Evolutionary conservation across 768 basidiomycete species (phyloP), one percentile per base, ranked within the genome.

Genomic region (Amanita rubescens): DNA sequence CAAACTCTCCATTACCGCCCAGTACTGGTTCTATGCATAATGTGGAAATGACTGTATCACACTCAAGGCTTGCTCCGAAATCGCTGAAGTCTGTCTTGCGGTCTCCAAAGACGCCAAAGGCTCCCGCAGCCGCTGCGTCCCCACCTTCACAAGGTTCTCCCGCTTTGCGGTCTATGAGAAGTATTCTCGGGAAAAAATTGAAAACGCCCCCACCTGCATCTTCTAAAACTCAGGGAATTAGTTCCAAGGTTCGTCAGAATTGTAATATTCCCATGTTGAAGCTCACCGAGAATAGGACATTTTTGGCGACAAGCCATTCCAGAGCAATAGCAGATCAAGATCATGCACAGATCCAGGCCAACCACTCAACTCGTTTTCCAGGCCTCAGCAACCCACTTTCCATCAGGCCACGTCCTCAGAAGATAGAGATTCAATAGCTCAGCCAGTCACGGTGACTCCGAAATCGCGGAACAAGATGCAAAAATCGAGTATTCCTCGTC

Each of bases 41-140:
- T 49, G 56, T 59, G 22, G 64, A 62, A 37, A 51, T 58, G 20
- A 43, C 66, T 22, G 62, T 68, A 1, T 64, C 69, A 27, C 65
- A 62, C 44, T 58, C 65, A 4, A 77, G 71, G 54, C 59, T 56
- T 14, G 65, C 67, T 27, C 44, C 59, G 6, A 74, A 69, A 59
- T 59, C 65, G 0, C 61, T 75, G 14, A 76, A 75, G 56, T 71
- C 72, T 7, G 66, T 71, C 30, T 59, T 75, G 43, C 67, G 70
- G 17, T 62, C 71, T 3, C 70, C 75, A 12, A 68, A 65, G 24
- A 62, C 65, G 1, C 70, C 66, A 1, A 47, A 57, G 34, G 61
- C 27, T 61, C 56, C 12, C 55, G 62, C 2, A 46, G 53, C 5
- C 22, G 38, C 20, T 51, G 56, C 27, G 43, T 58, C 14, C 20